A percentile compares a stretch with the other conserved stretches of the same genome.
phyloP scores from a whole-genome alignment of 306 rosid species.

The Cajanus cajan region DNA sequence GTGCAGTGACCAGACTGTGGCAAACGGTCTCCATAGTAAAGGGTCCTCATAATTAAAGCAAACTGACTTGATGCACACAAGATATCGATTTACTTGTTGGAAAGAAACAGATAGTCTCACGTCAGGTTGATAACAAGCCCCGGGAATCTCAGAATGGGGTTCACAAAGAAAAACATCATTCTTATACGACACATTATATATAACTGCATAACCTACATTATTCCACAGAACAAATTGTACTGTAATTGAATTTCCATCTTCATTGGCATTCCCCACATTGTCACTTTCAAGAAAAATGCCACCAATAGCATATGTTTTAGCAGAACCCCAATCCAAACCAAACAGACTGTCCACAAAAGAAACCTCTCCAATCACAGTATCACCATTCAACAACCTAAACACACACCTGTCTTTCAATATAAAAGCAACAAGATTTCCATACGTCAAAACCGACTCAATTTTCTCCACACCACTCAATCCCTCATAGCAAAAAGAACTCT shows the following conservation, averaged over 20 bases:
- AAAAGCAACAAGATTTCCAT: constrained; percentile 52
- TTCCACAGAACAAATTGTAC: constrained; percentile 65
- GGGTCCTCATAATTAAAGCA: constrained; percentile 68
- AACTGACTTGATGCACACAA: constrained; percentile 65
- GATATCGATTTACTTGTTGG: constrained; percentile 46
- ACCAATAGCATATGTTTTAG: constrained; percentile 50
- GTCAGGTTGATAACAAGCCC: constrained; percentile 46
- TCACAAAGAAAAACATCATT: constrained; percentile 57
- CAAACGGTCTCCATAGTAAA: constrained; percentile 65
- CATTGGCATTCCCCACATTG: constrained; percentile 36
- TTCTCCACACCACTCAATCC: constrained; percentile 49
- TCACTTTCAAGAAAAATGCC: constrained; percentile 63
- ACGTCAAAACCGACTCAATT: constrained; percentile 47
- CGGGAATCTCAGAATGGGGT: constrained; percentile 67
- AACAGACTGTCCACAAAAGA: constrained; percentile 46
- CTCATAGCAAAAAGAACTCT: constrained; percentile 49
- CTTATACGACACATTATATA: constrained; percentile 49
- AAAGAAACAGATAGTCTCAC: constrained; percentile 48
- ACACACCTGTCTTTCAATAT: constrained; percentile 55
- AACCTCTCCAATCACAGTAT: constrained; percentile 62
- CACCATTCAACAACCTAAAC: constrained; percentile 55
- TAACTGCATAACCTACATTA: constrained; percentile 61
- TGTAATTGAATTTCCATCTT: constrained; percentile 30
- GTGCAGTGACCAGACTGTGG: constrained; percentile 56
- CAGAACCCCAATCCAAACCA: constrained; percentile 36